A percentile compares a stretch with the other conserved stretches of the same genome.
Evolutionary conservation across 129 eudicot species (phyloP).

Genomic region (Centaurea solstitialis): DNA sequence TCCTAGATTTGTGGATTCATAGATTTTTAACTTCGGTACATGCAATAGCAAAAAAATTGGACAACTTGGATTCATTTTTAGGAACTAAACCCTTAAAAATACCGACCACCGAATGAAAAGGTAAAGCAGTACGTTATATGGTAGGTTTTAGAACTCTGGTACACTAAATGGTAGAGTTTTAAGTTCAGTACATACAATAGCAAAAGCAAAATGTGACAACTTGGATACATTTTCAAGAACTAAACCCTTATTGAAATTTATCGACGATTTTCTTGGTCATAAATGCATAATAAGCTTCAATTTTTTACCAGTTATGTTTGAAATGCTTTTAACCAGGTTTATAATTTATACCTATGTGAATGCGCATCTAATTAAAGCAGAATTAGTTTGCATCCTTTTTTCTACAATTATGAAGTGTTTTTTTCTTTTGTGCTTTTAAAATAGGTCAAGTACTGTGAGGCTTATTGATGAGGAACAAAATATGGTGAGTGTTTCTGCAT

Average conservation of each 20-base stretch:
- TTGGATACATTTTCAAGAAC: too few relatives aligned
- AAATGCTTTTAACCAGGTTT: neutral
- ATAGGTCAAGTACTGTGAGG: conserved; percentile 84
- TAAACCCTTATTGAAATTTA: neutral
- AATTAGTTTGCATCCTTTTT: neutral
- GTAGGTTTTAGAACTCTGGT: too few relatives aligned
- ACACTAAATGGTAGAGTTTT: too few relatives aligned
- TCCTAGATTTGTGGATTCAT: too few relatives aligned
- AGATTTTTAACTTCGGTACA: too few relatives aligned
- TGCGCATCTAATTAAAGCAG: neutral
- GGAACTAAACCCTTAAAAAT: too few relatives aligned
- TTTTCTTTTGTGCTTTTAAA: conserved; percentile 11
- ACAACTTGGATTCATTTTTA: too few relatives aligned
- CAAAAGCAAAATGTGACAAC: too few relatives aligned
- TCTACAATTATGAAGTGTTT: neutral
- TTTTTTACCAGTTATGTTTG: neutral
- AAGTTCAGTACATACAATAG: too few relatives aligned
- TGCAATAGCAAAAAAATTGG: too few relatives aligned
- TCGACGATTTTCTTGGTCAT: neutral
- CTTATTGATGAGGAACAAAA: conserved; percentile 79
- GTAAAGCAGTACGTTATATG: too few relatives aligned
- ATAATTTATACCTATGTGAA: neutral
- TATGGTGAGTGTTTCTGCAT: conserved; percentile 60
- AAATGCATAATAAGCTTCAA: neutral
- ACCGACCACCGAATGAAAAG: too few relatives aligned